Evolutionary conservation across 148 eudicot genomes (phyloP).

Genomic region (Chenopodium suecicum): DNA sequence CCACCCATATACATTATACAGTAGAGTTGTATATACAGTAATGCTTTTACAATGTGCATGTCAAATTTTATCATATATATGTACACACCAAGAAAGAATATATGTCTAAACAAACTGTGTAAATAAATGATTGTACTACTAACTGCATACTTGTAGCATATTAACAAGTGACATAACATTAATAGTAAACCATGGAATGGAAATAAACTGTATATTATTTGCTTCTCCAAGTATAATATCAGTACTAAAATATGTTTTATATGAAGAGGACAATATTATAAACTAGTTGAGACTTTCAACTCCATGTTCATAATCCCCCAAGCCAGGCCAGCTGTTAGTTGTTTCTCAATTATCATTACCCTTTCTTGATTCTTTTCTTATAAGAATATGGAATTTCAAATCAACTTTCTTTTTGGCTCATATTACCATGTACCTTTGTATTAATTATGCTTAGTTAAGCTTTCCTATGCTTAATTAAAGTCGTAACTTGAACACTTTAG

Average conservation of each 20-base stretch:
- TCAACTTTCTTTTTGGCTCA: neutral
- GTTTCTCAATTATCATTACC: too few relatives aligned
- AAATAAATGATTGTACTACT: neutral
- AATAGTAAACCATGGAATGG: too few relatives aligned
- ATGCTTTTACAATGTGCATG: neutral
- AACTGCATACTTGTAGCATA: neutral
- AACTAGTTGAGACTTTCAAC: neutral
- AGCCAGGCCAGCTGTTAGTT: too few relatives aligned
- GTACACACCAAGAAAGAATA: neutral
- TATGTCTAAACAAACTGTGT: neutral
- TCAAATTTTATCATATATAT: neutral
- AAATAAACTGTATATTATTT: too few relatives aligned
- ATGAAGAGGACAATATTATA: too few relatives aligned
- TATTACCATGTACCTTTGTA: slow-evolving; percentile 11
- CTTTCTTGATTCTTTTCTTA: neutral
- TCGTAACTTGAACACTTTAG: neutral
- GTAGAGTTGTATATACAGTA: too few relatives aligned
- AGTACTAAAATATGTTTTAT: too few relatives aligned
- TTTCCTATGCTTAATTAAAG: slow-evolving; percentile 16
- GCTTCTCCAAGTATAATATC: too few relatives aligned
- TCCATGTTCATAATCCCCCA: neutral
- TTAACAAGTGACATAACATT: neutral
- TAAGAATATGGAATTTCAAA: too few relatives aligned
- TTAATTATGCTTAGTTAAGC: neutral
- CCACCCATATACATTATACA: neutral